A percentile compares a stretch with the other conserved stretches of the same genome.
phyloP scores from a whole-genome alignment of 2,329 filamentous ascomycete species.

The Fusarium kyushuense region DNA sequence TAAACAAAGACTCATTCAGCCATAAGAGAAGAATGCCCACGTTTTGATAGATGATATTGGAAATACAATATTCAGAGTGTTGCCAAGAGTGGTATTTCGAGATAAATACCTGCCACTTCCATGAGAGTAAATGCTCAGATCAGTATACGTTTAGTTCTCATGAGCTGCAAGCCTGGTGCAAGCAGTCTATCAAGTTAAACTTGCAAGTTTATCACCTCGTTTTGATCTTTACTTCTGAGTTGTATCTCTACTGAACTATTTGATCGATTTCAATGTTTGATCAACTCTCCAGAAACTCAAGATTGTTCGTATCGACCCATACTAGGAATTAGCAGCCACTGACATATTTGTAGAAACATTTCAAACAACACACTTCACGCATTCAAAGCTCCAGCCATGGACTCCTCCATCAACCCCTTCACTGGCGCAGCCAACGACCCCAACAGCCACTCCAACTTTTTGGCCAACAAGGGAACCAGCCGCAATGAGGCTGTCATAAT shows the following conservation, averaged over 20 bases:
- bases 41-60: constrained; percentile 16
- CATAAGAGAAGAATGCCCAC: constrained; percentile 2
- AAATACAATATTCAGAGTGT: neutral
- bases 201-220: neutral
- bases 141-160: constrained; percentile 1
- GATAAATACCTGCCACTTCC: constrained; percentile 20
- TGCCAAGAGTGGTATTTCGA: neutral
- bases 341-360: neutral
- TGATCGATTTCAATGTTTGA: neutral
- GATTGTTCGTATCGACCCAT: constrained; percentile 4
- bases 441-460: neutral
- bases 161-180: constrained; percentile 8
- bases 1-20: constrained; percentile 21
- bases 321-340: neutral
- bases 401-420: constrained; percentile 15
- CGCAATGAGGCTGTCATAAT: constrained; percentile 18
- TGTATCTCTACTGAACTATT: neutral
- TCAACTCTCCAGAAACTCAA: neutral
- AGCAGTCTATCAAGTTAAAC: neutral
- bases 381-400: constrained; percentile 19
- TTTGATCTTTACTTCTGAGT: neutral
- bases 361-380: neutral
- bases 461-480: neutral
- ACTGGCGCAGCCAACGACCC: neutral
- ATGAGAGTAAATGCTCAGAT: neutral